phyloP scores from a whole-genome alignment of 768 basidiomycete genomes.

The Suillus occidentalis region DNA sequence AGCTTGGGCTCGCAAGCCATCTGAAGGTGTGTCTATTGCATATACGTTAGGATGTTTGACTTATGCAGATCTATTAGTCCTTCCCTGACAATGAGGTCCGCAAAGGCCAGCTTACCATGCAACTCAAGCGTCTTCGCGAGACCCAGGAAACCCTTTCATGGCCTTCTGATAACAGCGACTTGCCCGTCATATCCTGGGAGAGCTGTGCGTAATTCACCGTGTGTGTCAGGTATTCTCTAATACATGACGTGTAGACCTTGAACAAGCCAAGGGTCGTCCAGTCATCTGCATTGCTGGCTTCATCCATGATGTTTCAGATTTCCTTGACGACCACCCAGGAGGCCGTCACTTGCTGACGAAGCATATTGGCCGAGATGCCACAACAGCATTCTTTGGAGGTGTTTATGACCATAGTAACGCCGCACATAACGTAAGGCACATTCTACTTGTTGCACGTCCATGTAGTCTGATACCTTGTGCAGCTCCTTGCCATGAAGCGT shows the following conservation, averaged over 20 bases:
- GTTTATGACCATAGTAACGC: slow-evolving; percentile 89
- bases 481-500: slow-evolving; percentile 49
- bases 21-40: slow-evolving; percentile 41
- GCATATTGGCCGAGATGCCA: slow-evolving; percentile 88
- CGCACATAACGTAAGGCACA: slow-evolving; percentile 68
- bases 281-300: slow-evolving; percentile 87
- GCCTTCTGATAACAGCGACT: slow-evolving; percentile 73
- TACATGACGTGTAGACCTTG: slow-evolving; percentile 53
- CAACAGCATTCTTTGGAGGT: slow-evolving; percentile 92
- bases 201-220: slow-evolving; percentile 52
- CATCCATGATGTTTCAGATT: slow-evolving; percentile 85
- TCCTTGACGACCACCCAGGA: slow-evolving; percentile 91
- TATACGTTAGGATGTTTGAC: background rate
- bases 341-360: slow-evolving; percentile 82
- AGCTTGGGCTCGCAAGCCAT: slow-evolving; percentile 54
- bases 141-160: slow-evolving; percentile 76
- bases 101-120: slow-evolving; percentile 94
- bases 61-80: slow-evolving; percentile 18
- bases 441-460: background rate
- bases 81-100: slow-evolving; percentile 73
- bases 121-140: slow-evolving; percentile 81
- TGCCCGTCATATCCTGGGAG: slow-evolving; percentile 86
- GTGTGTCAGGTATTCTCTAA: background rate
- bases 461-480: slow-evolving; percentile 7
- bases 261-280: slow-evolving; percentile 76